A percentile compares a stretch with the other conserved stretches of the same genome.
Conservation (phyloP, 257 asterid species). For the Ballota nigra region DNA sequence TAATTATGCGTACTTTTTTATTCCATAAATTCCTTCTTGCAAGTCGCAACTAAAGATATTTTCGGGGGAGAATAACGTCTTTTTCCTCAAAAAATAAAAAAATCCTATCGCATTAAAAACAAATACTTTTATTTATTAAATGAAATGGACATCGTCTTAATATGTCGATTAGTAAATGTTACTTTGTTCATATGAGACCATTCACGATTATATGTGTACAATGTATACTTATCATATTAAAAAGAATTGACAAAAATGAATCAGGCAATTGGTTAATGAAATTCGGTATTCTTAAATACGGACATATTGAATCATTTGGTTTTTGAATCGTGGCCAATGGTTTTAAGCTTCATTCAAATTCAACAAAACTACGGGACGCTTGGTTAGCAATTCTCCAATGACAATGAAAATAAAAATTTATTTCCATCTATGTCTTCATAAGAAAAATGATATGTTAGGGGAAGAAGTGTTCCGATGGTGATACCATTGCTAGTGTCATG, state of each 20-base stretch:
- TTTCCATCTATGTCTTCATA: no score
- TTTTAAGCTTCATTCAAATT: not conserved
- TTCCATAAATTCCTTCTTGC: not conserved
- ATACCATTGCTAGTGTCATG: no score
- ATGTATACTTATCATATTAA: not conserved
- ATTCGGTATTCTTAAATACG: not conserved
- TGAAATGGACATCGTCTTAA: no score
- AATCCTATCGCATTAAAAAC: not conserved
- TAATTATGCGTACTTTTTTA: not conserved
- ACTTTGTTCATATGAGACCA: not conserved
- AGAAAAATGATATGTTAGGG: no score
- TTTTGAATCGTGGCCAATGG: not conserved
- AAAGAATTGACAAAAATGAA: not conserved
- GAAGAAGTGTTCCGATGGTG: no score
- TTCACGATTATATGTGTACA: no score
- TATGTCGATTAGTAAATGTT: not conserved
- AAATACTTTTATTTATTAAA: no score
- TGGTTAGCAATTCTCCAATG: no score
- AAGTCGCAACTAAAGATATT: not conserved
- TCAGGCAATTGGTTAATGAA: not conserved
- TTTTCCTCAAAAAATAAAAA: not conserved
- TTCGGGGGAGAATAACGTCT: not conserved
- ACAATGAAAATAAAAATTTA: no score
- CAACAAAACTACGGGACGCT: not conserved
- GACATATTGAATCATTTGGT: no score